Evolutionary conservation across 768 basidiomycete species (phyloP).

Genomic region (Suillus variegatus): DNA sequence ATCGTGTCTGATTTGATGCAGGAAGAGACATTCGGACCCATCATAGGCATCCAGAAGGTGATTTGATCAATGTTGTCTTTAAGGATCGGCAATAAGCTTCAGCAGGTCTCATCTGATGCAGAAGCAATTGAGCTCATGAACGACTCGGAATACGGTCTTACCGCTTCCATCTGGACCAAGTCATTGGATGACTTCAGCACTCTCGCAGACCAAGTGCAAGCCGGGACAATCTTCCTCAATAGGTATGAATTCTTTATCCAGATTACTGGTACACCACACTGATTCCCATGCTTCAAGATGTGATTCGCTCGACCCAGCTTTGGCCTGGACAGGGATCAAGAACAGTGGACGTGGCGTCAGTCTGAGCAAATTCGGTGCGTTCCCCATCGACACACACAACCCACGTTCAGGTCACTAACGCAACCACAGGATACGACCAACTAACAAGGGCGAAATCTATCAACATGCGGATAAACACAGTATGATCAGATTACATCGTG

Average conservation of each 20-base stretch:
- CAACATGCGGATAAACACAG: conserved; percentile 77
- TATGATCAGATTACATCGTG: conserved; percentile 5
- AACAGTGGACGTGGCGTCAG: conserved; percentile 90
- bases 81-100: neutral
- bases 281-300: conserved; percentile 45
- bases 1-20: conserved; percentile 25
- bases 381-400: neutral
- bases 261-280: neutral
- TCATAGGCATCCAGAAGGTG: conserved; percentile 92
- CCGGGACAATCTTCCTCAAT: conserved; percentile 94
- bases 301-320: conserved; percentile 89
- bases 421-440: conserved; percentile 75
- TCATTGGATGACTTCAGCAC: conserved; percentile 65
- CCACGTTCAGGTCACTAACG: conserved; percentile 5
- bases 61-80: neutral
- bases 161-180: conserved; percentile 94
- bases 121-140: conserved; percentile 94
- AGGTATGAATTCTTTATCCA: conserved; percentile 41
- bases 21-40: conserved; percentile 93
- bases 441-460: conserved; percentile 79
- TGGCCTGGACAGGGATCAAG: conserved; percentile 95
- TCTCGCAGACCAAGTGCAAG: conserved; percentile 72
- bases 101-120: conserved; percentile 76
- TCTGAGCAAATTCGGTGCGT: conserved; percentile 83
- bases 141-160: conserved; percentile 93